A percentile compares a stretch with the other conserved stretches of the same genome.
These are phyloP conservation scores for Aureobasidium pullulans DNA, from an alignment of 2,329 filamentous ascomycete genomes.

Conservation along the genomic window DNA sequence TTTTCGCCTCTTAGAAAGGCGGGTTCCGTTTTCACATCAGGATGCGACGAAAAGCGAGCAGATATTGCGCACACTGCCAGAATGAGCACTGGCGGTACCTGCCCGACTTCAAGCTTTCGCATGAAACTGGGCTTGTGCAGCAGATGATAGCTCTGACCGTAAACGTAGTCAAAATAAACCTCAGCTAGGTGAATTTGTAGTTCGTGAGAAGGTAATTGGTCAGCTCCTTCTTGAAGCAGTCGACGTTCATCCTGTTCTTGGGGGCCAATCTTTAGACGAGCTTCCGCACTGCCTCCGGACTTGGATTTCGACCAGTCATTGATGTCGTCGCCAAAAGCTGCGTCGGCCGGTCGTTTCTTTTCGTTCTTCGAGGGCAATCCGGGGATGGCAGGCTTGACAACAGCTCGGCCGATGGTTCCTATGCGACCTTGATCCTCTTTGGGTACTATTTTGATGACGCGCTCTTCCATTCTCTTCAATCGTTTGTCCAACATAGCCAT, in stretches of 20 bases:
- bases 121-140: constrained; percentile 97
- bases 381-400: constrained; percentile 71
- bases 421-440: constrained; percentile 70
- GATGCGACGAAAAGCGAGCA: constrained; percentile 89
- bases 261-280: constrained; percentile 39
- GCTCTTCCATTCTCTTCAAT: constrained; percentile 93
- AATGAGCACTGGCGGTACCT: constrained; percentile 80
- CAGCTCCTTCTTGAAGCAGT: constrained; percentile 71
- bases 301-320: constrained; percentile 67
- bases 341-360: constrained; percentile 78
- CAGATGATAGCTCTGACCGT: constrained; percentile 89
- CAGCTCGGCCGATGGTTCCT: constrained; percentile 64
- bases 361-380: constrained; percentile 46
- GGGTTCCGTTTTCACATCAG: constrained; percentile 65
- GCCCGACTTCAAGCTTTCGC: constrained; percentile 71
- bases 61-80: constrained; percentile 93
- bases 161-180: constrained; percentile 91
- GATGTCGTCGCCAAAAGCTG: constrained; percentile 77
- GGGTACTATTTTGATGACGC: constrained; percentile 90
- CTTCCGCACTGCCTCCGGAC: not conserved
- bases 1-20: constrained; percentile 83
- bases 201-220: constrained; percentile 74
- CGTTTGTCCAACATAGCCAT: constrained; percentile 99
- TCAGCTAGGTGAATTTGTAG: constrained; percentile 90
- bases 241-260: constrained; percentile 58